Percentiles rank a stretch among this genome's conserved stretches.
Evolutionary conservation across 495 filamentous ascomycete genomes (phyloP).

Genomic region (Aspergillus biplanus): DNA sequence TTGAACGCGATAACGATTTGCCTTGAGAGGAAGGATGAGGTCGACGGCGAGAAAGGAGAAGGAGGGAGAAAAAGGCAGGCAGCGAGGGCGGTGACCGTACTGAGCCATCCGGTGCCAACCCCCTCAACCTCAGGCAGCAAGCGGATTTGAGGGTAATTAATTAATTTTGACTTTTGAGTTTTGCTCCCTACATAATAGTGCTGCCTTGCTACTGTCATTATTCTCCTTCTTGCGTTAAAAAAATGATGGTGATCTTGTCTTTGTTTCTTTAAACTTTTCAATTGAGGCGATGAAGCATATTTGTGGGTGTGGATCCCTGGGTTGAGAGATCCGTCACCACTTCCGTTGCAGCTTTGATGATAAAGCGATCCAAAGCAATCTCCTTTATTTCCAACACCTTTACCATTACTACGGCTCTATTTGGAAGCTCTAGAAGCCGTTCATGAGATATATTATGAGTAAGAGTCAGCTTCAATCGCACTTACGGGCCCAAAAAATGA

Average conservation of each 20-base stretch:
- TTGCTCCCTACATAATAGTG: background rate
- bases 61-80: conserved; percentile 35
- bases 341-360: background rate
- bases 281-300: background rate
- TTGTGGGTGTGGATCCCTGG: background rate
- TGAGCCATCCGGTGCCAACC: conserved; percentile 3
- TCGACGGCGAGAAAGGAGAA: conserved; percentile 34
- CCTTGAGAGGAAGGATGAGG: conserved; percentile 34
- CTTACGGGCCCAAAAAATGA: too few species aligned
- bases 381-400: too few species aligned
- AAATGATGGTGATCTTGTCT: background rate
- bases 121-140: too few species aligned
- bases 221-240: background rate
- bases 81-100: conserved; percentile 20
- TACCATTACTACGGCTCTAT: too few species aligned
- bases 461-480: too few species aligned
- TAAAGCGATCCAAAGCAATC: too few species aligned
- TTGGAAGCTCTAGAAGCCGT: too few species aligned
- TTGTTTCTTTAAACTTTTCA: too few species aligned
- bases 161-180: background rate
- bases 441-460: too few species aligned
- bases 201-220: background rate
- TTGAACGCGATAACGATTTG: conserved; percentile 33
- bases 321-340: background rate
- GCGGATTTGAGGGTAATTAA: background rate